These are phyloP conservation scores for Diutina ranongensis DNA, from an alignment of 1,139 yeast genomes.

Conservation along the genomic window DNA sequence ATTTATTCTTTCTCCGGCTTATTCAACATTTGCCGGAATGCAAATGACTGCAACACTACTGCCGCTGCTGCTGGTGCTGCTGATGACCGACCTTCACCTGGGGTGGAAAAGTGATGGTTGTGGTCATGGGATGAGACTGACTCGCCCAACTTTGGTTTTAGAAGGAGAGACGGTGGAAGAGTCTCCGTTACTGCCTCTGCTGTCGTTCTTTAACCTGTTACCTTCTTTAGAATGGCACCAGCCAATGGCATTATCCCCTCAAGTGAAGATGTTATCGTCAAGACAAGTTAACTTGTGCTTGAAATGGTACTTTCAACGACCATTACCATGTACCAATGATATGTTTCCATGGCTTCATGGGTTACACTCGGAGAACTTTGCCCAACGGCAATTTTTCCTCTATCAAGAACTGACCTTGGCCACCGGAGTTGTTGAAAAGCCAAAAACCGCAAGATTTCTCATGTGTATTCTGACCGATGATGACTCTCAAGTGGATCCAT, in stretches of 20 bases:
- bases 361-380: conserved; percentile 37
- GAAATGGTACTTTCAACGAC: conserved; percentile 36
- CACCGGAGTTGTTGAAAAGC: conserved; percentile 1
- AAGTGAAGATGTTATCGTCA: conserved; percentile 12
- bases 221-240: not conserved
- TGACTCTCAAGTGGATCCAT: not conserved
- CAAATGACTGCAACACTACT: conserved; percentile 5
- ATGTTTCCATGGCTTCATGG: conserved; percentile 95
- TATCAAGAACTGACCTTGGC: conserved; percentile 16
- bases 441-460: conserved; percentile 23
- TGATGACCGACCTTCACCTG: conserved; percentile 1
- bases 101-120: not conserved
- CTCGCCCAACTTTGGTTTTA: not conserved
- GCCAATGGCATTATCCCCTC: not conserved
- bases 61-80: conserved; percentile 6
- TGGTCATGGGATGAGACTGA: too few relatives aligned
- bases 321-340: conserved; percentile 52
- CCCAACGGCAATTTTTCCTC: conserved; percentile 38
- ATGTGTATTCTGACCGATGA: conserved; percentile 40
- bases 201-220: not conserved
- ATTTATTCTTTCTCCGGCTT: not conserved
- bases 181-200: conserved; percentile 1
- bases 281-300: conserved; percentile 25
- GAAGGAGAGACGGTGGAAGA: not conserved
- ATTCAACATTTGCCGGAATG: conserved; percentile 4